A percentile compares a stretch with the other conserved stretches of the same genome.
Evolutionary conservation across 495 filamentous ascomycete genomes (phyloP).

Genomic region (Amphirosellinia nigrospora): DNA sequence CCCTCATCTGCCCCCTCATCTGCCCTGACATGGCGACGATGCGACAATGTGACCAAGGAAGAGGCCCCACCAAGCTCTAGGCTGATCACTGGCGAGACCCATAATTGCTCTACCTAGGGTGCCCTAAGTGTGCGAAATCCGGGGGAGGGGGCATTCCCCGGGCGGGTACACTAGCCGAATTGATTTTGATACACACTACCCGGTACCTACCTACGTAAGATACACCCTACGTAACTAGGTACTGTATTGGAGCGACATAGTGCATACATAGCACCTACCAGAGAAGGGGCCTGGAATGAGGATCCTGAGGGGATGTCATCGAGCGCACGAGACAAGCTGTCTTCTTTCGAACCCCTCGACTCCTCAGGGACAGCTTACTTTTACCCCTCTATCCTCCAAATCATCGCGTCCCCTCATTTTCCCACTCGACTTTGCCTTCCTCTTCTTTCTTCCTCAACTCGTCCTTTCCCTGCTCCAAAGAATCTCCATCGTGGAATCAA

Average conservation of each 20-base stretch:
- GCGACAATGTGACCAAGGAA: constrained; percentile 15
- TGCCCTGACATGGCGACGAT: background rate
- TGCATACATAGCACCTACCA: too few relatives aligned
- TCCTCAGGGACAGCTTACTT: constrained; percentile 1
- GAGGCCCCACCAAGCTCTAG: constrained; percentile 10
- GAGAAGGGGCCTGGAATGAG: background rate
- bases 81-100: constrained; percentile 10
- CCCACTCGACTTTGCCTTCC: constrained; percentile 1
- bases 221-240: constrained; percentile 21
- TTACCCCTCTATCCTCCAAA: constrained; percentile 26
- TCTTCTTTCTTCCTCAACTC: constrained; percentile 6
- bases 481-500: constrained; percentile 14
- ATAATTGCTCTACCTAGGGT: background rate
- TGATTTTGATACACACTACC: background rate
- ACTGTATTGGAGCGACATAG: background rate
- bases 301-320: constrained; percentile 5
- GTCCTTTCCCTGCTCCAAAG: constrained; percentile 22
- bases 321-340: constrained; percentile 19
- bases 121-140: constrained; percentile 26
- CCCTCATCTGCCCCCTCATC: too few relatives aligned
- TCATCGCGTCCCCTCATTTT: constrained; percentile 22
- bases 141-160: constrained; percentile 14
- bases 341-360: constrained; percentile 19
- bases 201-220: too few relatives aligned
- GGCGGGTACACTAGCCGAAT: constrained; percentile 22